Evolutionary conservation across 306 rosid species (phyloP).

Genomic region (Adenanthera pavonina): DNA sequence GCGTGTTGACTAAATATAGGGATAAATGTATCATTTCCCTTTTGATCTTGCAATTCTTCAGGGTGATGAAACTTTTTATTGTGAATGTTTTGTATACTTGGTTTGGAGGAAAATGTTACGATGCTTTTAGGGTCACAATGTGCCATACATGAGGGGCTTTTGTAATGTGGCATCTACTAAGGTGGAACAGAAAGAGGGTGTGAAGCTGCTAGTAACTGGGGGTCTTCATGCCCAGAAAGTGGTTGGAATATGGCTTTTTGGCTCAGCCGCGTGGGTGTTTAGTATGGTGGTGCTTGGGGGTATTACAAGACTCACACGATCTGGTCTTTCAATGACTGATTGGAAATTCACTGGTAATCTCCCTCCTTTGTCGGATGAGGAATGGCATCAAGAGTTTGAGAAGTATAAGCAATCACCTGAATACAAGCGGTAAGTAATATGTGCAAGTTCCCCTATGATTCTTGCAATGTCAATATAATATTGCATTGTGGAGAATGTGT

Average conservation of each 20-base stretch:
- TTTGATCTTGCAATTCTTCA: neutral
- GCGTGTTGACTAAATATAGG: neutral
- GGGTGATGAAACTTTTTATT: neutral
- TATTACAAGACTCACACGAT: conserved; percentile 78
- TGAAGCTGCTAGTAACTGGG: conserved; percentile 73
- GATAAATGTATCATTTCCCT: neutral
- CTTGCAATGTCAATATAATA: neutral
- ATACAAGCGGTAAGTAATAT: conserved; percentile 60
- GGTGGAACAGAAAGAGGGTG: conserved; percentile 54
- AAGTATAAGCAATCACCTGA: conserved; percentile 91
- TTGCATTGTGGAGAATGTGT: conserved; percentile 15
- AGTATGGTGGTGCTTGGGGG: conserved; percentile 96
- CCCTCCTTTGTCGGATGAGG: conserved; percentile 75
- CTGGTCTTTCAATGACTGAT: conserved; percentile 98
- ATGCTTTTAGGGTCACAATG: conserved; percentile 54
- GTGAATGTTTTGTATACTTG: conserved; percentile 13
- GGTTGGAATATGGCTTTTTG: conserved; percentile 92
- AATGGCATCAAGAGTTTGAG: conserved; percentile 77
- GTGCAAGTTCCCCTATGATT: conserved; percentile 1
- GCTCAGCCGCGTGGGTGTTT: conserved; percentile 93
- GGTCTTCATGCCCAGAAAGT: conserved; percentile 72
- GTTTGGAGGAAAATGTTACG: conserved; percentile 28
- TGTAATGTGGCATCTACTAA: conserved; percentile 50
- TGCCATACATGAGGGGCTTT: conserved; percentile 52
- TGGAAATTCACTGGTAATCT: conserved; percentile 83